Base-by-base conservation (phyloP, 2,329 filamentous ascomycete genomes). In the Penicillium sp. region DNA sequence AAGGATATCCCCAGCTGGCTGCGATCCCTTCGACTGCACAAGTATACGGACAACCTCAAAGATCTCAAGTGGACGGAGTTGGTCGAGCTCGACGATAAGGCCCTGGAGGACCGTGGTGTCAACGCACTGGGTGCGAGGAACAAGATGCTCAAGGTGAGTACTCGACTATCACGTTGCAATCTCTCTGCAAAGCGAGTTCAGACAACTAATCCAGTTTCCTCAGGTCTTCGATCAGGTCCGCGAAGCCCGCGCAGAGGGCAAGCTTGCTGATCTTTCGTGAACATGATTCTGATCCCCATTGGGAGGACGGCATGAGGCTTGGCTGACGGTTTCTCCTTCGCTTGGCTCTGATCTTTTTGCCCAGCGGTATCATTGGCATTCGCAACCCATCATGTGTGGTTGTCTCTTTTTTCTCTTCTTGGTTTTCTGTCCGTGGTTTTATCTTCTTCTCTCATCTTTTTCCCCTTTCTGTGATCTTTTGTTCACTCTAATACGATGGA, bases 1-100 rank as follows among this genome's bases (percentile, higher is more conserved):
- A 91, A 96, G 78, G 95, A 99, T 73, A 97, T 99, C 67, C 94
- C 95, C 56, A 90, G 88, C 75, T 99, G 95, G 95, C 85, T 99
- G 71, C 88, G 95, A 74, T 97, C 92, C 76, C 84, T 98, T 73
- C 88, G 95, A 61, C 83, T 99, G 70, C 95, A 99, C 83, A 99
- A 99, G 82, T 99, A 99, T 79, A 99, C 95, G 10, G 95, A 99
- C 68, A 96, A 98, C 69, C 81, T 99, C 64, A 99, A 98, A 80
- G 94, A 98, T 72, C 87, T 98, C 83, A 92, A 95, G 71, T 99
- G 95, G 95, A 90, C 89, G 31, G 95, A 99, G 55, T 80, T 99
- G 68, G 82, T 99, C 61, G 90, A 95, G 76, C 82, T 99, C 68
- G 92, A 97, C 71, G 95, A 99, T 68, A 93, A 93, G 73, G 93